These are phyloP conservation scores for Anthracocystis setariae DNA, from an alignment of 1,284 basidiomycete genomes.

Conservation along the genomic window DNA sequence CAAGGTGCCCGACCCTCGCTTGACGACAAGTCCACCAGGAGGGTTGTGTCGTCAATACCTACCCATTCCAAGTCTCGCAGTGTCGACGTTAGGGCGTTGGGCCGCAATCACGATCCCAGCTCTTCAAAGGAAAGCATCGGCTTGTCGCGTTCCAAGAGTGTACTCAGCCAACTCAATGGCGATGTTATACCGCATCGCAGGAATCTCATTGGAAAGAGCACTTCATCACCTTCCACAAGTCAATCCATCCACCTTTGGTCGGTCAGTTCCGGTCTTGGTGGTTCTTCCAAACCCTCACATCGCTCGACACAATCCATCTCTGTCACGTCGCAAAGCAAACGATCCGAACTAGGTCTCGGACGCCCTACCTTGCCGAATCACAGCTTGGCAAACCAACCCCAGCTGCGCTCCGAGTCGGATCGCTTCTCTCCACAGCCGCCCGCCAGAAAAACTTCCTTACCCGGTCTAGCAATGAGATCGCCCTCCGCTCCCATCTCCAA, in stretches of 20 bases:
- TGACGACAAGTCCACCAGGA: slow-evolving; percentile 11
- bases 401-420: slow-evolving; percentile 7
- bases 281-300: slow-evolving; percentile 17
- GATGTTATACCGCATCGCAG: slow-evolving; percentile 24
- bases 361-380: slow-evolving; percentile 8
- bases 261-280: slow-evolving; percentile 4
- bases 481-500: slow-evolving; percentile 34
- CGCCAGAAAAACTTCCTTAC: slow-evolving; percentile 23
- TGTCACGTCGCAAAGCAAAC: not conserved
- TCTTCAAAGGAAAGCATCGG: slow-evolving; percentile 1
- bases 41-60: slow-evolving; percentile 35
- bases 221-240: not conserved
- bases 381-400: slow-evolving; percentile 5
- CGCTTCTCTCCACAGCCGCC: slow-evolving; percentile 26
- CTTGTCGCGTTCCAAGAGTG: slow-evolving; percentile 11
- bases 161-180: slow-evolving; percentile 26
- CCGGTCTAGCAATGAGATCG: slow-evolving; percentile 18
- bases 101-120: slow-evolving; percentile 10
- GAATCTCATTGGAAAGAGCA: slow-evolving; percentile 32
- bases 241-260: slow-evolving; percentile 37
- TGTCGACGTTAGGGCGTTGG: slow-evolving; percentile 45
- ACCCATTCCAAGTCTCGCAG: slow-evolving; percentile 47
- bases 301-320: slow-evolving; percentile 27
- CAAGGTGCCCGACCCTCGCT: not conserved
- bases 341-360: slow-evolving; percentile 19